These are phyloP conservation scores for Cetraspora pellucida DNA, from an alignment of 192 early-diverging fungal species.

Conservation along the genomic window DNA sequence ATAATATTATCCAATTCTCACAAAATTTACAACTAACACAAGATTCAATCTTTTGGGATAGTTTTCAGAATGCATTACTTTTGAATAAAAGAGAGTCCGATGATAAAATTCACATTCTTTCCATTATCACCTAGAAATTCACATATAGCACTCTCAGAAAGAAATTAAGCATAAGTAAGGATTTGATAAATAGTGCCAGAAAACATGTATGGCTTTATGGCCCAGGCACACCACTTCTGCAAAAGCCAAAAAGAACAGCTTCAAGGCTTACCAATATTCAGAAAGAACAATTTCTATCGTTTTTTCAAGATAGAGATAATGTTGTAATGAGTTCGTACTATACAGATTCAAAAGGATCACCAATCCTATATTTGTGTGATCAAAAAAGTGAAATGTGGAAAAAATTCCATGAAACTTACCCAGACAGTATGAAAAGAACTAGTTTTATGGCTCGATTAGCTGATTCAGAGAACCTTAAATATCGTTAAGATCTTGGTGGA, in stretches of 20 bases:
- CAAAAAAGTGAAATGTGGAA: not conserved
- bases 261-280: not conserved
- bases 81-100: not conserved
- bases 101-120: not conserved
- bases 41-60: not conserved
- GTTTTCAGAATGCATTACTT: not conserved
- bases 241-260: slow-evolving; percentile 12
- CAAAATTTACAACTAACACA: not conserved
- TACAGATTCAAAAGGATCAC: not conserved
- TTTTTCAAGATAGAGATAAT: slow-evolving; percentile 1
- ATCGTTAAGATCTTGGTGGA: not conserved
- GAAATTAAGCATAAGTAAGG: not conserved
- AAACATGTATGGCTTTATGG: not conserved
- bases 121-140: not conserved
- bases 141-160: not conserved
- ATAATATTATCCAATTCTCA: not conserved
- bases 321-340: not conserved
- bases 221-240: not conserved
- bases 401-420: not conserved
- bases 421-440: not conserved
- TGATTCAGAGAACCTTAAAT: not conserved
- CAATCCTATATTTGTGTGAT: not conserved
- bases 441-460: slow-evolving; percentile 1
- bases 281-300: not conserved
- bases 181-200: not conserved